Base-by-base conservation (phyloP, 75 land plant genomes). In the Chamaecyparis obtusa region DNA sequence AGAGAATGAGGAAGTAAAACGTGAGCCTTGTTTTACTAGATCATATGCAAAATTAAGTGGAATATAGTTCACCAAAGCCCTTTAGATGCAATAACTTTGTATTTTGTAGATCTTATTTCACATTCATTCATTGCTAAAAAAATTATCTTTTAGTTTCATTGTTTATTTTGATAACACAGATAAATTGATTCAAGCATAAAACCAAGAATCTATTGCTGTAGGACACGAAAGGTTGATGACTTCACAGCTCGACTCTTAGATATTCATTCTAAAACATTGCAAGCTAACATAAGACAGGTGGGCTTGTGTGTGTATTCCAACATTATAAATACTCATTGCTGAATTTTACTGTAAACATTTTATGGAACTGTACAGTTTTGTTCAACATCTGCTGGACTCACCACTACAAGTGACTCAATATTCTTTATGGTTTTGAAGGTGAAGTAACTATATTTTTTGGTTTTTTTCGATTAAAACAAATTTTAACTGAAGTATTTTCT, bases 241-340 rank as follows among this genome's bases (percentile, higher is more conserved):
- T 98, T 98, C 87, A 98, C 99, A 21, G 93, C 94, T 46, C 92
- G 96, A 84, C 94, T 98, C 43, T 83, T 98, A 33, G 95, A 95
- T 86, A 97, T 98, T 80, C 96, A 97, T 90, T 91, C 92, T 30
- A 94, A 88, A 89, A 88, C 96, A 88, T 86, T 95, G 75, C 91
- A 92, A 41, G 90, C 91, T 39, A 94, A 94, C 72, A 93, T 95
- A 75, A 92, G 91, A 85, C 98, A 97, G 96, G 99, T 96, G n/a
- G 48, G 85, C 44, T 13, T 67, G 37, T 81, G 2, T 84, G 10
- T 84, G n/a, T 17, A 39, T 67, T 35, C 60, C 14, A 46, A 46
- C 86, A 44, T 56, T 27, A 21, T 83, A 78, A 80, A 35, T 84
- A 33, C 86, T 33, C 27, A 32, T 27, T 33, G 5, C 33, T 55